Conservation (phyloP, 176 grass and related monocot species). For the Areca catechu region DNA sequence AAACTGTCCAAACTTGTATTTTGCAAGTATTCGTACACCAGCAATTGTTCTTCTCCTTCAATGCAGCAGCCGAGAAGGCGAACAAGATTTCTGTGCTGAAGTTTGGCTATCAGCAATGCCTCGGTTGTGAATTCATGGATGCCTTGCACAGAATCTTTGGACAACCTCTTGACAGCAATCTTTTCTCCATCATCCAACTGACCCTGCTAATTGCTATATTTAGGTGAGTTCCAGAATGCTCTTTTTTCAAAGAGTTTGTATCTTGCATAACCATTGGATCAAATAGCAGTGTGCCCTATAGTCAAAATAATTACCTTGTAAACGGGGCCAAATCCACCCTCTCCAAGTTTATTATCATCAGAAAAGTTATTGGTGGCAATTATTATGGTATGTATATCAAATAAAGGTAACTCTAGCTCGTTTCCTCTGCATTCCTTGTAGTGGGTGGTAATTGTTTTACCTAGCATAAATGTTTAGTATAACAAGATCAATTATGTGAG, state of each 20-base stretch:
- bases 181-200: constrained; percentile 36
- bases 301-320: constrained; percentile 25
- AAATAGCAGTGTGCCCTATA: no score
- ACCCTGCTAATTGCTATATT: constrained; percentile 1
- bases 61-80: no score
- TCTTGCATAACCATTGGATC: no score
- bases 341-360: constrained; percentile 35
- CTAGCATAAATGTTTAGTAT: no score
- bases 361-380: constrained; percentile 42
- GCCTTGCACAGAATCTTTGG: constrained; percentile 20
- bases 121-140: constrained; percentile 35
- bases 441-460: no score
- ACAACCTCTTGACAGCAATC: constrained; percentile 48
- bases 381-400: constrained; percentile 25
- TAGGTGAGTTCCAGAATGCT: no score
- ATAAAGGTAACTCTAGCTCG: constrained; percentile 24
- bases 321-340: constrained; percentile 53
- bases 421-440: no score
- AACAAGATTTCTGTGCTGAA: constrained; percentile 57
- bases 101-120: constrained; percentile 29
- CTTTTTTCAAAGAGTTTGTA: no score
- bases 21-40: no score
- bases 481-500: no score
- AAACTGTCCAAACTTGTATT: no score
- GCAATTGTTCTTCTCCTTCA: no score